phyloP scores from a whole-genome alignment of 345 rosid species.

The Lepidium didymum region DNA sequence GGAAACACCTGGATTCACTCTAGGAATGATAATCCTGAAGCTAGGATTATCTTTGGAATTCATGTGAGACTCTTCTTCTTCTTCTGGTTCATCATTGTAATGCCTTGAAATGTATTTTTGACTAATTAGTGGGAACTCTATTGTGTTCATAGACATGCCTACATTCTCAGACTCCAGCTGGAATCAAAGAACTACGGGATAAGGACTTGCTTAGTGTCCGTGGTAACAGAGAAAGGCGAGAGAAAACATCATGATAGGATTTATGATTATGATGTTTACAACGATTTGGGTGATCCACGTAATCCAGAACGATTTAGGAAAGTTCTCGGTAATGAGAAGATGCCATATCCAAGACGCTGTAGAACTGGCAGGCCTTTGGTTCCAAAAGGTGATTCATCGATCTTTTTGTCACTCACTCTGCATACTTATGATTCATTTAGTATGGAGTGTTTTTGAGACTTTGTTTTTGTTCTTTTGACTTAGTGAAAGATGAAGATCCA shows the following conservation, averaged over 20 bases:
- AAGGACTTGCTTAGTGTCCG: constrained; percentile 60
- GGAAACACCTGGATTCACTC: constrained; percentile 89
- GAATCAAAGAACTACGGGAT: constrained; percentile 61
- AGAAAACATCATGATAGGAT: constrained; percentile 67
- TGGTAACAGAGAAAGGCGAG: constrained; percentile 70
- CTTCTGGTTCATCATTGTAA: neutral
- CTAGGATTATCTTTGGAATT: constrained; percentile 75
- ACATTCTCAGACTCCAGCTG: constrained; percentile 68
- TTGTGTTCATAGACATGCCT: constrained; percentile 44
- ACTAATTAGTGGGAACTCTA: neutral
- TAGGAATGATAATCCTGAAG: constrained; percentile 51
- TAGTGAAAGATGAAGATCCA: constrained; percentile 37
- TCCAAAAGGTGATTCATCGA: constrained; percentile 42
- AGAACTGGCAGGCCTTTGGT: constrained; percentile 79
- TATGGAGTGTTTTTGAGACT: neutral
- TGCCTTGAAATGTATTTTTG: neutral
- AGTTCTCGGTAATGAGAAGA: constrained; percentile 48
- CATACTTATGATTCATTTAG: neutral
- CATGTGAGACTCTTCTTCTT: constrained; percentile 37
- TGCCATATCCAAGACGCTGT: constrained; percentile 90
- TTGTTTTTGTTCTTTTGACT: neutral
- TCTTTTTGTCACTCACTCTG: neutral
- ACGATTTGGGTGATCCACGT: constrained; percentile 86
- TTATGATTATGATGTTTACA: constrained; percentile 73
- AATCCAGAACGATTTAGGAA: constrained; percentile 62